Percentiles rank a stretch among this genome's conserved stretches.
Evolutionary conservation across 1,284 basidiomycete genomes (phyloP).

Genomic region (Xanthoconium separans): DNA sequence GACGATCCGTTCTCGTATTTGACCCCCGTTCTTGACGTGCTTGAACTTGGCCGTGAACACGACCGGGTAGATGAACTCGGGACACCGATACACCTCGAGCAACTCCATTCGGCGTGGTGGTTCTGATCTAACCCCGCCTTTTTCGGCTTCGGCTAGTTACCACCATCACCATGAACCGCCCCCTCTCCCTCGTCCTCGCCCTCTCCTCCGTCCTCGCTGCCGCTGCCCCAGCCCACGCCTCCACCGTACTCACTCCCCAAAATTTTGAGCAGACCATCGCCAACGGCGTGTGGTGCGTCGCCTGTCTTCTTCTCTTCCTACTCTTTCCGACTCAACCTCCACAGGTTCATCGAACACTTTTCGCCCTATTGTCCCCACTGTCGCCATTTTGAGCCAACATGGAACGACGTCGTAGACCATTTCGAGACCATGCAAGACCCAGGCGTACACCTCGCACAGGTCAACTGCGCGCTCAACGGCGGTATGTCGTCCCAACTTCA

Average conservation of each 20-base stretch:
- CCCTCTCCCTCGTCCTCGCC: slow-evolving; percentile 10
- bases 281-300: slow-evolving; percentile 65
- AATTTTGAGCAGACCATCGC: slow-evolving; percentile 60
- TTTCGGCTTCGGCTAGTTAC: background rate
- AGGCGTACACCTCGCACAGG: slow-evolving; percentile 75
- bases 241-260: slow-evolving; percentile 54
- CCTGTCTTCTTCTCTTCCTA: background rate
- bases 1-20: slow-evolving; percentile 66
- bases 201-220: slow-evolving; percentile 35
- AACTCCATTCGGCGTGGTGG: slow-evolving; percentile 18
- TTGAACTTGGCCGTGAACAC: slow-evolving; percentile 70
- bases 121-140: slow-evolving; percentile 7
- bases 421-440: slow-evolving; percentile 54
- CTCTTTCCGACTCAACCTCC: background rate
- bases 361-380: slow-evolving; percentile 85
- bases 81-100: slow-evolving; percentile 57
- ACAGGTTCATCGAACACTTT: slow-evolving; percentile 71
- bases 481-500: slow-evolving; percentile 46
- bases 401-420: slow-evolving; percentile 68
- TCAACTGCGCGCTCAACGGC: slow-evolving; percentile 82
- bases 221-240: slow-evolving; percentile 40
- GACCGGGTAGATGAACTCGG: slow-evolving; percentile 48
- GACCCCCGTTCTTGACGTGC: slow-evolving; percentile 61
- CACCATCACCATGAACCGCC: background rate
- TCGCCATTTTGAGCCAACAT: slow-evolving; percentile 76